Base-by-base conservation (phyloP, 768 basidiomycete genomes). In the Pisolithus tinctorius region DNA sequence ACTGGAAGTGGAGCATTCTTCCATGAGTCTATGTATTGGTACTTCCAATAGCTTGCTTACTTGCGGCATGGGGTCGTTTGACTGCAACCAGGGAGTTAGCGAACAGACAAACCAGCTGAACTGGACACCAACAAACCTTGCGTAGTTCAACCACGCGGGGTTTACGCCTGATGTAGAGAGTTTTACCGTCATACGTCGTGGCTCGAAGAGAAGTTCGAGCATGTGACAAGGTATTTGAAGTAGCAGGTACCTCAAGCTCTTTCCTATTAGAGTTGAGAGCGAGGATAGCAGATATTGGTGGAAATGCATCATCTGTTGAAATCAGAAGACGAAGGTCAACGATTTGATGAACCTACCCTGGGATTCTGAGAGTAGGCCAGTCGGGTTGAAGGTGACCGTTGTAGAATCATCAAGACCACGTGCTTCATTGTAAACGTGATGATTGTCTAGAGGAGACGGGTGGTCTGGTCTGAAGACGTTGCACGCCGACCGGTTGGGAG, bases 11-110 rank as follows among this genome's bases (percentile, higher is more conserved):
- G 87, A 82, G 26, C 93, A 64, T 36, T 82, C 71, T 29, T 90
- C 84, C 70, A 92, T 70, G 48, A 94, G 68, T 42, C 82, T 70
- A 61, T 93, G 86, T 10, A 93, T 82, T 0, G 92, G 92, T 1
- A 82, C 74, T 14, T 85, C 84, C 3, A 94, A 77, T 31, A 93
- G 71, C 36, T 78, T 84, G 34, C 70, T 69, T 55, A 76, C 74
- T 40, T 60, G 65, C 37, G 63, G 58, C 17, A 61, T 54, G 41
- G 69, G 65, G 41, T 55, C 39, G n/a, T 20, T 46, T 20, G 63
- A 56, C 56, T 69, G 36, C 45, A 34, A 23, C 25, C 27, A 2
- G 39, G 44, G 23, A 46, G 50, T 42, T 5, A 42, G 48, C n/a
- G 45, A 23, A 38, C 4, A 27, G 17, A 17, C 34, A 13, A 34